Evolutionary conservation across 148 eudicot genomes (phyloP).

Genomic region (Fallopia convolvulus): DNA sequence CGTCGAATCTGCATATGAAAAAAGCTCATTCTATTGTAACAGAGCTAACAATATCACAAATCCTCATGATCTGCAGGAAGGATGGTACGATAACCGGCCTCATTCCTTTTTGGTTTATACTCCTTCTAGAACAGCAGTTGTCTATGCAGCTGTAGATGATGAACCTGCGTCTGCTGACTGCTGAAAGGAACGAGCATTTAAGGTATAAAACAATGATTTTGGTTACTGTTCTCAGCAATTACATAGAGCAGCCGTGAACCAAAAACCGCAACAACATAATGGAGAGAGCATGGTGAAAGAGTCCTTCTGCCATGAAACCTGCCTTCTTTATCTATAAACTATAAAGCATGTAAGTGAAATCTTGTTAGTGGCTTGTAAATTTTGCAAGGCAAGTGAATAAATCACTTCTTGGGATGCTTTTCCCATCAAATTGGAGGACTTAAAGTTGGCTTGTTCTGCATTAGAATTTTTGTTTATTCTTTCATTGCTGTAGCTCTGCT

Average conservation of each 20-base stretch:
- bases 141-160: constrained; percentile 51
- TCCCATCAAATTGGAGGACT: not conserved
- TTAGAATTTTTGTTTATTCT: not conserved
- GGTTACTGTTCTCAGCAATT: not conserved
- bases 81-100: constrained; percentile 61
- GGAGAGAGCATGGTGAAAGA: not conserved
- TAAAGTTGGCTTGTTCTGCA: not conserved
- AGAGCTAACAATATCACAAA: not conserved
- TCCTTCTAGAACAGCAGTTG: constrained; percentile 82
- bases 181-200: not conserved
- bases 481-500: too few relatives aligned
- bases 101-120: constrained; percentile 67
- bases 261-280: too few relatives aligned
- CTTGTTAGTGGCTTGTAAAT: not conserved
- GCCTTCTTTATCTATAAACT: not conserved
- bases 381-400: not conserved
- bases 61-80: constrained; percentile 44
- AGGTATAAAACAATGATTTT: not conserved
- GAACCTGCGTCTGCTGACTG: constrained; percentile 12
- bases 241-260: not conserved
- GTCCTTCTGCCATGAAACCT: not conserved
- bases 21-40: not conserved
- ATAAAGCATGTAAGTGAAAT: not conserved
- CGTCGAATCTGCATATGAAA: not conserved
- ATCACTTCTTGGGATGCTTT: not conserved